Base-by-base conservation (phyloP, 495 filamentous ascomycete genomes). In the Xylaria acuta region DNA sequence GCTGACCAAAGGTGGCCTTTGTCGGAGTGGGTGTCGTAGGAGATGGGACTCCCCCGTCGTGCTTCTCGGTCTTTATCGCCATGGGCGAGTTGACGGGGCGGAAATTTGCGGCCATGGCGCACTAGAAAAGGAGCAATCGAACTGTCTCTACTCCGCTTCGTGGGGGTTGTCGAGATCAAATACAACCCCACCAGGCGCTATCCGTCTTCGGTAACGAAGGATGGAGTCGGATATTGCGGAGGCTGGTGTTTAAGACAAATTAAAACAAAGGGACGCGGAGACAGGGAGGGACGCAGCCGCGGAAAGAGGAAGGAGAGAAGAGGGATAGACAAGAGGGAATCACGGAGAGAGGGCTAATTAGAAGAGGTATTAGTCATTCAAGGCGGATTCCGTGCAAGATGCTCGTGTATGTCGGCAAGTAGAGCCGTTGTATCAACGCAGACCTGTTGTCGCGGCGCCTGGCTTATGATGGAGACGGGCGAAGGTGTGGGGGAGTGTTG, bases 71-170 rank as follows among this genome's bases (percentile, higher is more conserved):
- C 47, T 83, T 81, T 45, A 87, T 85, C 70, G 88, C 84, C 64
- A 93, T 86, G 70, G 88, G 89, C 67, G 89, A 91, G 83, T 95
- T 94, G 79, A 95, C 92, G 72, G 93, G 89, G 74, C 90, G 89
- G 79, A 95, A 94, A 67, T 90, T 79, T 56, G 83, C 79, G 69
- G 84, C 83, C 84, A 86, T 86, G 58, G 66, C 77, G 67, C 72
- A 58, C 66, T 8, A 18, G 40, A 64, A 30, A 34, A 69, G 62
- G 43, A 49, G 60, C n/a, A 34, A 38, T 60, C 25, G 32, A 38
- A 53, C 43, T 32, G 5, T 34, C 25, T 43, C 12, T n/a, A 11
- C 32, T 53, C 25, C 27, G 56, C 1, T 62, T 70, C 32, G 67
- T 45, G 9, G 32, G 14, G 14, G 3, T 9, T 43, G 32, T 56